Evolutionary conservation across 192 early-diverging fungal genomes (phyloP), one percentile per base, ranked within the genome.

Genomic region (Obelidium mucronatum): DNA sequence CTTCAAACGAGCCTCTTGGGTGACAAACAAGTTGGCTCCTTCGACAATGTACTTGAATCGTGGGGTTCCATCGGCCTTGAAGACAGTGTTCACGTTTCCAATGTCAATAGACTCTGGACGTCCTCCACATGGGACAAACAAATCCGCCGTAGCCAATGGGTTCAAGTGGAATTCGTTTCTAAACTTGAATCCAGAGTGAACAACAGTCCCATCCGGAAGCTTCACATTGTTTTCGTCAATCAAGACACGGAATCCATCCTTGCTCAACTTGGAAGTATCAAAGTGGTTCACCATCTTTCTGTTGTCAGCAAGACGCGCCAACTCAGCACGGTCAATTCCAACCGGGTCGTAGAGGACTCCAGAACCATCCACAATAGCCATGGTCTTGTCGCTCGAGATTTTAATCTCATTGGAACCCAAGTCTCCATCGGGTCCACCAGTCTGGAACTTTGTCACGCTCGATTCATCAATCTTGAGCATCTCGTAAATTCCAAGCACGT

Each of bases 41-140:
- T 98, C 97, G 51, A 97, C 96, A 79, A 98, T 93, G 88, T 96
- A 98, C 90, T 97, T 97, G 94, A 96, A 97, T 62, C 93, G 90
- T 40, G 96, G 89, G 62, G 90, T 85, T 64, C 94, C 93, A 70
- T 96, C 91, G 33, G 81, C 84, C 58, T 93, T 92, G 62, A 97
- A 85, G 30, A 98, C 85, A 59, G 78, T 52, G 44, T 85, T 77
- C 44, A 97, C 93, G 82, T 98, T 98, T 82, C 84, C 89, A 56
- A 98, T 87, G 85, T 96, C 97, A 54, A 98, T 92, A 19, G 96
- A 88, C 86, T 98, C 97, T 69, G 97, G 97, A 48, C 97, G 93
- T 73, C 97, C 97, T 85, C 97, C 97, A 81, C 97, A 98, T 22
- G 97, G 97, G 28, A 98, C 96, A 88, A 98, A 97, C 52, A 98